Evolutionary conservation across 148 eudicot species (phyloP), one percentile per base, ranked within the genome.

Genomic region (Mesembryanthemum crystallinum): DNA sequence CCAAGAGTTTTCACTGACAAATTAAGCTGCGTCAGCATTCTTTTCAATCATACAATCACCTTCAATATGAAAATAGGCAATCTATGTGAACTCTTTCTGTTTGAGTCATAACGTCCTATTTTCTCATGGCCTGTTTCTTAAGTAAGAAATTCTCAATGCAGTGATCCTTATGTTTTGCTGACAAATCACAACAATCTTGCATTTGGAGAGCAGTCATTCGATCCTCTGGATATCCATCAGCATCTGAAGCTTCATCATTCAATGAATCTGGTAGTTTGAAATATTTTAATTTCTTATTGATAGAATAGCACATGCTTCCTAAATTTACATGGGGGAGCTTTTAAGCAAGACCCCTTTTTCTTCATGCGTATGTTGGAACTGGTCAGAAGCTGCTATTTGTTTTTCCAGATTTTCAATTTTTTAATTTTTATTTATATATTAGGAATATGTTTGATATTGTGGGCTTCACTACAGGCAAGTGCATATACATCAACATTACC

Each of bases 161-260:
- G 83, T 67, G 80, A 81, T 68, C 83, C 83, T 49, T 81, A 81
- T 59, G 32, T 49, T 69, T 77, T 77, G 18, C 30, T 77, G 67
- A 47, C 80, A 35, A 67, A 73, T 15, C 43, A 37, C 51, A 69
- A 37, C 47, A 62, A 77, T 60, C 71, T 71, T 49, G 45, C 27
- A 37, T 20, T 25, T 27, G 51, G 66, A 45, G 49, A 76, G 21
- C 63, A 62, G 69, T 68, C 76, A 58, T 3, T 3, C 18, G 83
- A 81, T 72, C 80, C 76, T 27, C 55, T 81, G 33, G 23, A 57
- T 51, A 81, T 81, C 76, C 29, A 32, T 21, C 73, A 42, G 66
- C 83, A 76, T 55, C 73, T 81, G 73, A 76, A 76, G 59, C 83
- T 81, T 68, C 73, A 42, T 18, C 83, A 81, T 76, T 72, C 83